phyloP scores from a whole-genome alignment of 2,329 filamentous ascomycete genomes.

The Alternaria sp. region DNA sequence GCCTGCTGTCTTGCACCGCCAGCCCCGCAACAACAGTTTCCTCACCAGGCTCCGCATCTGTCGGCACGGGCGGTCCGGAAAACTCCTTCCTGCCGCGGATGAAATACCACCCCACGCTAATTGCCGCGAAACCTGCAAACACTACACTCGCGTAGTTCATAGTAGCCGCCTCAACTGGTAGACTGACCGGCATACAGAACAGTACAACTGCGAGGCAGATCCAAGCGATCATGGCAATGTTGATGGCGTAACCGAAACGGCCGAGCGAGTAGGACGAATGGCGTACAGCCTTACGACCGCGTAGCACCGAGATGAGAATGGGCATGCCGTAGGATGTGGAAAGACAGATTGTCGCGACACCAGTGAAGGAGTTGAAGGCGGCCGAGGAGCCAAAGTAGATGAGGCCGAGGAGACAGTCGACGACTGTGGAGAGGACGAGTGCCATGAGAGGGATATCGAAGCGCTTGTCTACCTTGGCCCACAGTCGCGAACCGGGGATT shows the following conservation, averaged over 20 bases:
- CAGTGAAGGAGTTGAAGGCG: constrained; percentile 82
- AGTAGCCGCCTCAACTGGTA: constrained; percentile 50
- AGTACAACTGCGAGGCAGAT: constrained; percentile 73
- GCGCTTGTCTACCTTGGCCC: constrained; percentile 69
- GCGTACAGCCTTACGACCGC: constrained; percentile 70
- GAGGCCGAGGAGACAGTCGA: constrained; percentile 75
- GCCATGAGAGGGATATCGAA: constrained; percentile 76
- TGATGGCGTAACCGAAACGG: constrained; percentile 72
- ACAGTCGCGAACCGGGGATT: constrained; percentile 73
- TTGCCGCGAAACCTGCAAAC: constrained; percentile 50
- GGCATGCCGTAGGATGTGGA: constrained; percentile 79
- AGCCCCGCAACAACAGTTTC: constrained; percentile 44
- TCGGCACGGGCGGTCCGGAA: constrained; percentile 49
- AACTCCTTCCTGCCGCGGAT: constrained; percentile 49
- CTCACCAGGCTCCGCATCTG: constrained; percentile 46
- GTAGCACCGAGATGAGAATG: constrained; percentile 74
- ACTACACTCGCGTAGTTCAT: constrained; percentile 58
- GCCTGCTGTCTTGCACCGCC: constrained; percentile 38
- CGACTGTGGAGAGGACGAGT: constrained; percentile 70
- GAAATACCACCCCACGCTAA: constrained; percentile 50
- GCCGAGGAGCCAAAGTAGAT: constrained; percentile 82
- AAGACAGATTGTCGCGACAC: constrained; percentile 80
- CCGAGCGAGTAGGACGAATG: constrained; percentile 74
- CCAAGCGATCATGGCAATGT: constrained; percentile 73
- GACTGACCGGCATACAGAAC: constrained; percentile 73